These are phyloP conservation scores for Cinchona pubescens DNA, from an alignment of 257 asterid species.

Conservation along the genomic window DNA sequence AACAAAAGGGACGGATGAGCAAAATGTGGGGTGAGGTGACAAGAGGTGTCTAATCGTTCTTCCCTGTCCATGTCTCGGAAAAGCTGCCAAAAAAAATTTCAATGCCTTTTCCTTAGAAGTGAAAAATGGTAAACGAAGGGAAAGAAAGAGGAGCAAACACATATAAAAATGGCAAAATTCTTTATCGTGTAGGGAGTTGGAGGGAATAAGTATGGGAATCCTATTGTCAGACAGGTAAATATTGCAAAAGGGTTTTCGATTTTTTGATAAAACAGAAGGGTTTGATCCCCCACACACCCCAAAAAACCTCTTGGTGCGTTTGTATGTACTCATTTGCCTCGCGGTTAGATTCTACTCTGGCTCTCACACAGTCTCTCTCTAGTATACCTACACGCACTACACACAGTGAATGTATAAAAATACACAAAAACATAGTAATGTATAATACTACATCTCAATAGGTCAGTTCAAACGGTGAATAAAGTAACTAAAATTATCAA, in stretches of 20 bases:
- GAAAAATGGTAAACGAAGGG: conserved; percentile 40
- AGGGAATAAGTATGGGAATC: conserved; percentile 69
- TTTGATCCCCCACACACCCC: background rate
- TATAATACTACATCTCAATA: too few species aligned
- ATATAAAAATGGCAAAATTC: conserved; percentile 22
- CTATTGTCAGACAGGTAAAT: conserved; percentile 46
- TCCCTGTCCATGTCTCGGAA: conserved; percentile 19
- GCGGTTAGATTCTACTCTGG: conserved; percentile 21
- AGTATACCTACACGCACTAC: background rate
- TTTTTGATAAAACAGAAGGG: background rate
- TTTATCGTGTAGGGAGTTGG: conserved; percentile 63
- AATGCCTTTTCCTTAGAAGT: conserved; percentile 24
- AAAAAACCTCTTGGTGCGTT: background rate
- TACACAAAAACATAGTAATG: background rate
- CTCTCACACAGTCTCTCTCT: background rate
- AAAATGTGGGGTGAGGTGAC: background rate
- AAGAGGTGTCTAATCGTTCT: conserved; percentile 17
- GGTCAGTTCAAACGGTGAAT: too few species aligned
- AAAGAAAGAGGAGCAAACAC: conserved; percentile 20
- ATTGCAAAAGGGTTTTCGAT: background rate
- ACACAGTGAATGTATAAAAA: background rate
- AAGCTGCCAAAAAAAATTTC: conserved; percentile 31
- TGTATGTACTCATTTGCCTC: conserved; percentile 19
- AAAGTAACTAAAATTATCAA: too few species aligned
- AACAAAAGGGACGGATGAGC: conserved; percentile 8